Conservation (phyloP, 2,329 filamentous ascomycete species). For the Aphanocladium album region DNA sequence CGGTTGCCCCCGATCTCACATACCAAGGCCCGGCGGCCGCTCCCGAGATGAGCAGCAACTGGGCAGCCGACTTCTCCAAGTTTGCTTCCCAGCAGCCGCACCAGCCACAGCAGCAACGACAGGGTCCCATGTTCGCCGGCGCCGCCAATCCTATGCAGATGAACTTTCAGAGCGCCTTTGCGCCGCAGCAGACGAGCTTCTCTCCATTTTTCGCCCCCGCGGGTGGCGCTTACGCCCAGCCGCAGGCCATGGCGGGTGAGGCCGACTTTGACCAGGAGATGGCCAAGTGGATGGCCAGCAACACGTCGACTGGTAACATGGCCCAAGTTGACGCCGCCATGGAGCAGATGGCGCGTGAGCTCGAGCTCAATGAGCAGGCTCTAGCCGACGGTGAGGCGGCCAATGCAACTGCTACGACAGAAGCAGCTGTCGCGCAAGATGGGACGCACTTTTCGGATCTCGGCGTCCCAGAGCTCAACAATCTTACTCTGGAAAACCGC, state of each 20-base stretch:
- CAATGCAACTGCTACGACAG: constrained; percentile 2
- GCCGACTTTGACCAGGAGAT: constrained; percentile 38
- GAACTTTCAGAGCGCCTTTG: constrained; percentile 27
- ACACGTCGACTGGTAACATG: constrained; percentile 29
- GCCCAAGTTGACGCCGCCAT: constrained; percentile 38
- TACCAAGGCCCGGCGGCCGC: constrained; percentile 20
- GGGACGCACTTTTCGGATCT: constrained; percentile 23
- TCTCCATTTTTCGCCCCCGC: constrained; percentile 26
- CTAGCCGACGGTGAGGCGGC: constrained; percentile 21
- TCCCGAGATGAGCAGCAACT: constrained; percentile 24
- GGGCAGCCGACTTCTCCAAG: constrained; percentile 34
- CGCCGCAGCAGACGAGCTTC: constrained; percentile 24
- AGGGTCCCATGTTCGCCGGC: constrained; percentile 19
- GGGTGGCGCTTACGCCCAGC: constrained; percentile 22
- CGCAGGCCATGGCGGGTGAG: constrained; percentile 20
- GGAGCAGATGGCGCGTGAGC: constrained; percentile 37
- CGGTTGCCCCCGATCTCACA: constrained; percentile 19
- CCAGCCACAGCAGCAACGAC: constrained; percentile 20
- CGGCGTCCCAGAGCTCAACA: constrained; percentile 28
- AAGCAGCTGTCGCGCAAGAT: neutral
- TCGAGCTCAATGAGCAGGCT: constrained; percentile 32
- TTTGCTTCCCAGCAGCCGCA: constrained; percentile 22
- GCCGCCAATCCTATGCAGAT: constrained; percentile 22
- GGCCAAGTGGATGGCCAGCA: constrained; percentile 35
- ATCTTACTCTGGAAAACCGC: constrained; percentile 22